phyloP scores from a whole-genome alignment of 108 stramenopile genomes.

The Hondaea fermentalgiana region DNA sequence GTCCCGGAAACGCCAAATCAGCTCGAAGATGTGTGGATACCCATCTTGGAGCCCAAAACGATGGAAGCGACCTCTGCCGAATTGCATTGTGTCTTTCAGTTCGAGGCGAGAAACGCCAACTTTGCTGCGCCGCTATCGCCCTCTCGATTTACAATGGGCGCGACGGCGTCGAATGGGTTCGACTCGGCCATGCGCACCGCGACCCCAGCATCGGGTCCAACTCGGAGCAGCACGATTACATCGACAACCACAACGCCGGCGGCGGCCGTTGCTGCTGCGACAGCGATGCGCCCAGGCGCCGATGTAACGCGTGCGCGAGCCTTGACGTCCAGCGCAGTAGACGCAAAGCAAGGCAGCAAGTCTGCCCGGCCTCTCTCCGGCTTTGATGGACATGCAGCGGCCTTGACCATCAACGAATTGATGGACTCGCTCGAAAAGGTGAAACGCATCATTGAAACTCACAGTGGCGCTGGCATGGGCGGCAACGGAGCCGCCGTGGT shows the following conservation, averaged over 20 bases:
- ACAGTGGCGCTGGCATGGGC: background rate
- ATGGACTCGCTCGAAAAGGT: conserved; percentile 13
- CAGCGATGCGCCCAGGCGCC: background rate
- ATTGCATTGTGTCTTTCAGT: background rate
- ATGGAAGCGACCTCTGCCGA: background rate
- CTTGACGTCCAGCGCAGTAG: background rate
- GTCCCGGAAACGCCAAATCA: background rate
- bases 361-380: background rate
- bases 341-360: background rate
- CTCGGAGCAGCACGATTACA: background rate
- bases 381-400: background rate
- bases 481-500: background rate
- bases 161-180: too few species aligned
- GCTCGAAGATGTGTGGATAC: background rate
- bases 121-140: too few species aligned
- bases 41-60: background rate
- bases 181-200: too few species aligned
- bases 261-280: background rate
- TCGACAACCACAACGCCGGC: background rate
- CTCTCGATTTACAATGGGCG: too few species aligned
- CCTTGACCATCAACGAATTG: background rate
- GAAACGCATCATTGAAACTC: background rate
- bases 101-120: background rate
- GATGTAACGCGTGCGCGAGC: background rate
- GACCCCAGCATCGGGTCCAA: too few species aligned